phyloP scores from a whole-genome alignment of 257 asterid species.

The Nicotiana obtusifolia region DNA sequence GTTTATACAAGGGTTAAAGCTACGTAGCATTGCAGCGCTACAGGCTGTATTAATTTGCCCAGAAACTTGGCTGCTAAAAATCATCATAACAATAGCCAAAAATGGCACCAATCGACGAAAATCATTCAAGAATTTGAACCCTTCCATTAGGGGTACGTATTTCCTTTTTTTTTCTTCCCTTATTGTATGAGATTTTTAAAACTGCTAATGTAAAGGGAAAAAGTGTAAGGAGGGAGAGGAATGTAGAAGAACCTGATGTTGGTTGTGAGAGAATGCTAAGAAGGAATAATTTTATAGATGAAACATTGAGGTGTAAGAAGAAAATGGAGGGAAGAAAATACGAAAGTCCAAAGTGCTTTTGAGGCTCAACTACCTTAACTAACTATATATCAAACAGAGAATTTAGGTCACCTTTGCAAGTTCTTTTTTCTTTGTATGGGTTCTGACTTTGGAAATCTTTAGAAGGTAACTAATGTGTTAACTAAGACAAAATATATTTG shows the following conservation, averaged over 20 bases:
- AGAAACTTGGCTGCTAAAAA: constrained; percentile 1
- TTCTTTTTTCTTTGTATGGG: neutral
- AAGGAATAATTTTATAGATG: constrained; percentile 1
- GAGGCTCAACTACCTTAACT: constrained; percentile 23
- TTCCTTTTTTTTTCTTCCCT: too few species aligned
- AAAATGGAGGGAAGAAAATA: constrained; percentile 10
- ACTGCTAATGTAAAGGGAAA: neutral
- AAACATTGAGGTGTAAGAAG: neutral
- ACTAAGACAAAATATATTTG: neutral
- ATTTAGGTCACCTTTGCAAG: constrained; percentile 20
- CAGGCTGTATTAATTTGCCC: constrained; percentile 50
- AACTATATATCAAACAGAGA: constrained; percentile 4
- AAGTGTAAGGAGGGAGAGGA: neutral
- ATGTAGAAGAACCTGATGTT: neutral
- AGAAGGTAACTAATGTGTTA: neutral
- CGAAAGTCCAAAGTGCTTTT: constrained; percentile 12
- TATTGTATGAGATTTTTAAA: neutral
- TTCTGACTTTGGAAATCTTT: neutral
- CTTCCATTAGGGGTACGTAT: constrained; percentile 12
- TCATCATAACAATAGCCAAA: constrained; percentile 20
- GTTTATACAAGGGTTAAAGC: constrained; percentile 49
- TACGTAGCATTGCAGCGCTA: constrained; percentile 53
- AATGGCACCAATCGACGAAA: constrained; percentile 17
- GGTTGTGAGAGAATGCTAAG: neutral
- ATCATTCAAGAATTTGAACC: constrained; percentile 14